Evolutionary conservation across 2,329 filamentous ascomycete species (phyloP).

Genomic region (Epichloe gansuensis): DNA sequence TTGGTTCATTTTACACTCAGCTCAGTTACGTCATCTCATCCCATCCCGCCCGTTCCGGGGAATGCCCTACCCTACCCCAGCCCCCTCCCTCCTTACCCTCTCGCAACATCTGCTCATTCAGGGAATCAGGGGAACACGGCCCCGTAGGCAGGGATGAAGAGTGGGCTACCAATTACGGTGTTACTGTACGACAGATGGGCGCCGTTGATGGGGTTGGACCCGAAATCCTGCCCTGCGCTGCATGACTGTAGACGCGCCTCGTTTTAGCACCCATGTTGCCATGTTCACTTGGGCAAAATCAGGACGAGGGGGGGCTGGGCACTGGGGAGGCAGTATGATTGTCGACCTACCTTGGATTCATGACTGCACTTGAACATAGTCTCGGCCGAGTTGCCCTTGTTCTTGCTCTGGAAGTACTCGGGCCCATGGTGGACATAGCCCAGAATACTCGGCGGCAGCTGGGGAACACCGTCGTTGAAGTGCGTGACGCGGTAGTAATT

Average conservation of each 20-base stretch:
- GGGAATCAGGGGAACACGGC: conserved; percentile 1
- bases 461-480: conserved; percentile 3
- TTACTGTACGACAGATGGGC: conserved; percentile 3
- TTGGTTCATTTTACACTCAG: too few species aligned
- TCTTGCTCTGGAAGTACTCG: conserved; percentile 2
- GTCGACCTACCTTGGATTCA: background rate
- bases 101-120: background rate
- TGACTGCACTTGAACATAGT: background rate
- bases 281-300: too few species aligned
- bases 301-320: too few species aligned
- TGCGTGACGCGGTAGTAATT: conserved; percentile 2
- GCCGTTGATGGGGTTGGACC: conserved; percentile 2
- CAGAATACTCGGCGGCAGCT: background rate
- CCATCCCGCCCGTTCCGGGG: too few species aligned
- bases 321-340: too few species aligned
- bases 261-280: too few species aligned
- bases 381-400: background rate
- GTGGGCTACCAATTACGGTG: conserved; percentile 1
- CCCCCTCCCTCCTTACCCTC: background rate
- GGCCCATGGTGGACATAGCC: conserved; percentile 3
- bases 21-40: too few species aligned
- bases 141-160: conserved; percentile 1
- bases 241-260: background rate
- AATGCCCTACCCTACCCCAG: background rate
- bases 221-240: conserved; percentile 3